Base-by-base conservation (phyloP, 2,329 filamentous ascomycete genomes). In the Bipolaris gigantea region DNA sequence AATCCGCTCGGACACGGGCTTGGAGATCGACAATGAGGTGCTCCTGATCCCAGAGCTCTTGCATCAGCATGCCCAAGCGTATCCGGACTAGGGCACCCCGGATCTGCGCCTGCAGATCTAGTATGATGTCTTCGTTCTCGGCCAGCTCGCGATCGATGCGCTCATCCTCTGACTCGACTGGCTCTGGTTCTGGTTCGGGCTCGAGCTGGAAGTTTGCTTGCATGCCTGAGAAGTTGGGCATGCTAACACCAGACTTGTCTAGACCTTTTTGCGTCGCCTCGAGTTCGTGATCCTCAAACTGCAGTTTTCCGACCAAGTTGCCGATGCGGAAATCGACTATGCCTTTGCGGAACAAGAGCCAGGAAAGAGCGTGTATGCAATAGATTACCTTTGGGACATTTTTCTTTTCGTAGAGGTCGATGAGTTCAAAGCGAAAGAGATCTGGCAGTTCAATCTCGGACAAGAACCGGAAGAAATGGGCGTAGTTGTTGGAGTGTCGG, bases 371-470 rank as follows among this genome's bases (percentile, higher is more conserved):
- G 69, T 99, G 94, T 48, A 99, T 94, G 72, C 94, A 99, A 77
- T 99, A 96, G 58, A 99, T 99, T 71, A 97, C 95, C 75, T 97
- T 99, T 4, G 94, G 94, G 1, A 97, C 95, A 67, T 99, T 99
- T 77, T 99, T 99, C 81, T 97, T 99, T 76, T 99, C 95, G 78
- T 99, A 99, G 11, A 99, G 79, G 75, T 99, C 94, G 60, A 97
- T 96, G 41, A 97, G 81, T 73, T 99, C 94, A 73, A 99, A 99
- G 53, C 93, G 87, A 74, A 99, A 99, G 16, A 99, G 83, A 65
- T 99, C 95, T 1, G 94, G 94, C 3, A 99, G 80, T 67, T 96
- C 89, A 8, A 97, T 86, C 56, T 97, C 90, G 60, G 93, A 90
- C 1, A 99, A 82, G 62, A 96, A 96, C 53, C 89, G 86, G 77